These are phyloP conservation scores for Rhodotorula babjevae DNA, from an alignment of 768 basidiomycete genomes.

Conservation along the genomic window DNA sequence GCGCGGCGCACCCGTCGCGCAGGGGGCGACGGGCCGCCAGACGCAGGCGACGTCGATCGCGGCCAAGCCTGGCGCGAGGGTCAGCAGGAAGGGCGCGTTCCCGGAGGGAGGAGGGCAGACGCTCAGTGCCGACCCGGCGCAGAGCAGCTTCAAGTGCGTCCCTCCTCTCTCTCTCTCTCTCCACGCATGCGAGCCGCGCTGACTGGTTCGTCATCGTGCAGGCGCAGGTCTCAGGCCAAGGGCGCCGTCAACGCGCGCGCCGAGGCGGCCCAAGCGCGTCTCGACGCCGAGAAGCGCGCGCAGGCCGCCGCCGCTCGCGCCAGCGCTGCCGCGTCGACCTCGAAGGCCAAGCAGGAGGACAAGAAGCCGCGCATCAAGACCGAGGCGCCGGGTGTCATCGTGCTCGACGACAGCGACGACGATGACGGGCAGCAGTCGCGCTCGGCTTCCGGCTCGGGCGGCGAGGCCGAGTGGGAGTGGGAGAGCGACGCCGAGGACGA, in stretches of 20 bases:
- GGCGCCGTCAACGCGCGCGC: slow-evolving; percentile 13
- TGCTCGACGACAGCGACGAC: background rate
- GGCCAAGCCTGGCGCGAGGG: slow-evolving; percentile 27
- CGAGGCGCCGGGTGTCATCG: background rate
- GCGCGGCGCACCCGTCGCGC: slow-evolving; percentile 14
- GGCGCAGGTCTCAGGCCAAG: slow-evolving; percentile 12
- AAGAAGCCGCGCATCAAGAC: background rate
- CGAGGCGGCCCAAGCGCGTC: slow-evolving; percentile 9
- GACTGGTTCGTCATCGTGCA: background rate
- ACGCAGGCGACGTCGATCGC: slow-evolving; percentile 6
- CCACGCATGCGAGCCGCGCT: too few species aligned
- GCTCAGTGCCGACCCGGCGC: slow-evolving; percentile 14
- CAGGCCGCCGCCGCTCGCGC: slow-evolving; percentile 9
- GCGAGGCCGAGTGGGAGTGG: background rate
- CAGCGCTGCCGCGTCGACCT: background rate
- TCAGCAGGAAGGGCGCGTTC: slow-evolving; percentile 24
- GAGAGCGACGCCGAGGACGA: slow-evolving; percentile 8
- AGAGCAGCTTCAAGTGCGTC: slow-evolving; percentile 29
- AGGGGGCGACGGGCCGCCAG: slow-evolving; percentile 32
- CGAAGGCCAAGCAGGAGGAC: background rate
- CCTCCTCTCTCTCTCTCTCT: background rate
- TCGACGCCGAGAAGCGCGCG: slow-evolving; percentile 6
- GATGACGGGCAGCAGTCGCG: background rate
- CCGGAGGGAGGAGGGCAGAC: slow-evolving; percentile 6
- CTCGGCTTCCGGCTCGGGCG: background rate